Percentiles rank a stretch among this genome's conserved stretches.
phyloP scores from a whole-genome alignment of 148 eudicot genomes.

The Hydrangea macrophylla region DNA sequence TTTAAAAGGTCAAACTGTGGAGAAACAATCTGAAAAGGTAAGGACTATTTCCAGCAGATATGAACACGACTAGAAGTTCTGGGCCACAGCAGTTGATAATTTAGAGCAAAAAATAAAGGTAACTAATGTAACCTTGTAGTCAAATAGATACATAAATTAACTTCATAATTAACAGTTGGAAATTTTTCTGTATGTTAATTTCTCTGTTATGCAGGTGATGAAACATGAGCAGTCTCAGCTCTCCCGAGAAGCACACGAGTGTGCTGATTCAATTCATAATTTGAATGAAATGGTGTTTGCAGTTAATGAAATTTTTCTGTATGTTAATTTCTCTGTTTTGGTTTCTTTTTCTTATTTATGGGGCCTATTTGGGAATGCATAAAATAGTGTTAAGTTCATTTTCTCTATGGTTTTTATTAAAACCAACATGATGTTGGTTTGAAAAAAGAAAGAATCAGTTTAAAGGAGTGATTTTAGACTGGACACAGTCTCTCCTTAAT shows the following conservation, averaged over 20 bases:
- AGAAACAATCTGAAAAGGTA: conserved; percentile 63
- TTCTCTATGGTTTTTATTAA: too few relatives aligned
- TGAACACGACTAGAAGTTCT: conserved; percentile 65
- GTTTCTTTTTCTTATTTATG: too few relatives aligned
- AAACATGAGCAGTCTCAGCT: conserved; percentile 71
- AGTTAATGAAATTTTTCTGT: conserved; percentile 81
- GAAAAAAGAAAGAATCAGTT: too few relatives aligned
- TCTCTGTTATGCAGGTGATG: conserved; percentile 46
- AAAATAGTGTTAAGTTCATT: too few relatives aligned
- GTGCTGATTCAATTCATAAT: conserved; percentile 79
- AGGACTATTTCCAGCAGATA: conserved; percentile 58
- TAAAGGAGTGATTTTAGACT: too few relatives aligned
- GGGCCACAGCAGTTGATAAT: conserved; percentile 54
- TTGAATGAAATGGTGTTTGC: conserved; percentile 78
- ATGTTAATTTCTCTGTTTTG: conserved; percentile 84
- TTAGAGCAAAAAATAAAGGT: conserved; percentile 74
- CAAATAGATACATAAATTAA: not conserved
- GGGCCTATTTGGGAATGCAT: too few relatives aligned
- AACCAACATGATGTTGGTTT: too few relatives aligned
- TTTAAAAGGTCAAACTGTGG: conserved; percentile 68
- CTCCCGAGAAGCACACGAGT: conserved; percentile 74
- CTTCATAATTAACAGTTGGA: not conserved
- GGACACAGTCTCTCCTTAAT: too few relatives aligned
- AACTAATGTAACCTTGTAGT: not conserved
- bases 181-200: not conserved